Evolutionary conservation across 306 rosid genomes (phyloP).

Genomic region (Casuarina cunninghamiana): DNA sequence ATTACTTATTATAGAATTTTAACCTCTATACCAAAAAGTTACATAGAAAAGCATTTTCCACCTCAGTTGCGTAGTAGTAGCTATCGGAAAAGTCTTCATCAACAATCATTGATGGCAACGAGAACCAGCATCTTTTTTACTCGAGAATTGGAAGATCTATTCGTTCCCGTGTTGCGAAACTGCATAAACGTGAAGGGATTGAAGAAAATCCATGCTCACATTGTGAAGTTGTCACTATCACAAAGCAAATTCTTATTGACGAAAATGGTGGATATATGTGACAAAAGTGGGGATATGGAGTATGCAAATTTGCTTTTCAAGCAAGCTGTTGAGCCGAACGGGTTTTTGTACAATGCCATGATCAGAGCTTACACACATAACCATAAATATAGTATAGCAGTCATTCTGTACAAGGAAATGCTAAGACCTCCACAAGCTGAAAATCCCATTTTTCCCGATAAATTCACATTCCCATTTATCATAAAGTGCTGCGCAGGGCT

Average conservation of each 20-base stretch:
- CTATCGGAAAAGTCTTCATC: neutral
- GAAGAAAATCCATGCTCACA: constrained; percentile 55
- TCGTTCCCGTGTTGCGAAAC: constrained; percentile 45
- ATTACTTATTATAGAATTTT: constrained; percentile 20
- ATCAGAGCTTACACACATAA: constrained; percentile 61
- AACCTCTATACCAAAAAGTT: neutral
- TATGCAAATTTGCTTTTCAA: constrained; percentile 55
- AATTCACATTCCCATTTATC: constrained; percentile 73
- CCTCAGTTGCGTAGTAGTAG: neutral
- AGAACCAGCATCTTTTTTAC: constrained; percentile 11
- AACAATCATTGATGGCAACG: constrained; percentile 24
- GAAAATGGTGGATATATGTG: constrained; percentile 67
- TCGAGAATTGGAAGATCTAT: constrained; percentile 56
- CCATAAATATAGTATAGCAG: constrained; percentile 29
- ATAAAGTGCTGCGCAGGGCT: constrained; percentile 63
- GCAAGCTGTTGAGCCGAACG: constrained; percentile 53
- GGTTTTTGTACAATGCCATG: constrained; percentile 57
- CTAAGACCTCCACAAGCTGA: constrained; percentile 26
- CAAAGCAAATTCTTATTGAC: constrained; percentile 73
- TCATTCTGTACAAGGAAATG: constrained; percentile 55
- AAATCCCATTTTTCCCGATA: constrained; percentile 40
- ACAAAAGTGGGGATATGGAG: constrained; percentile 35
- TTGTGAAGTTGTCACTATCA: constrained; percentile 51
- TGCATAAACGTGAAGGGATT: constrained; percentile 33
- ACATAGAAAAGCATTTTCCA: neutral